Evolutionary conservation across 305 asterid species (phyloP).

Genomic region (Stenogyne calaminthoides): DNA sequence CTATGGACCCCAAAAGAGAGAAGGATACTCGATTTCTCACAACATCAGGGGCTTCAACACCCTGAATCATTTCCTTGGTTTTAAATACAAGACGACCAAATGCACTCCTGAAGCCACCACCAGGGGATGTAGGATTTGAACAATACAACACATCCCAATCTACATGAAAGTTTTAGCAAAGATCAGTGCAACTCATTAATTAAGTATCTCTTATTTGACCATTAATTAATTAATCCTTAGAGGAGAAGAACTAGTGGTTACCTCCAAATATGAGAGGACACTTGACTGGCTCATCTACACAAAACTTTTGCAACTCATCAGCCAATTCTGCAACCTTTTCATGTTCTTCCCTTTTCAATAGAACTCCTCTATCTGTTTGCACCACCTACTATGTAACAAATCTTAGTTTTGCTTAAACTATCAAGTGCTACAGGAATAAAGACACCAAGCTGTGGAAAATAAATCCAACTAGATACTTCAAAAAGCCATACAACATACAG

Average conservation of each 20-base stretch:
- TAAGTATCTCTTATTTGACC: not conserved
- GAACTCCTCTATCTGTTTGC: conserved; percentile 82
- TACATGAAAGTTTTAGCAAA: conserved; percentile 28
- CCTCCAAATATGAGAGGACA: conserved; percentile 98
- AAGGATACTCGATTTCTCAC: conserved; percentile 70
- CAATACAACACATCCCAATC: conserved; percentile 95
- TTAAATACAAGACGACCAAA: conserved; percentile 79
- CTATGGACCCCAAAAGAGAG: conserved; percentile 69
- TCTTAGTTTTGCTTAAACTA: conserved; percentile 25
- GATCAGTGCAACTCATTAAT: not conserved
- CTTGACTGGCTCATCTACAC: conserved; percentile 81
- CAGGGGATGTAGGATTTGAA: conserved; percentile 93
- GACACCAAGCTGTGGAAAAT: not conserved
- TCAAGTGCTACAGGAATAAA: not conserved
- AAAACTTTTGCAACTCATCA: conserved; percentile 54
- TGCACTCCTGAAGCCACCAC: conserved; percentile 86
- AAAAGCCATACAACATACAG: not conserved
- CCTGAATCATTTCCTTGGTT: conserved; percentile 88
- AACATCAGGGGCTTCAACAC: conserved; percentile 81
- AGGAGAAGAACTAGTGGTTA: conserved; percentile 29
- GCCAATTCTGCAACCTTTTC: conserved; percentile 71
- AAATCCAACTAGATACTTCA: not conserved
- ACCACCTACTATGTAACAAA: conserved; percentile 47
- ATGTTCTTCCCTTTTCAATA: conserved; percentile 61
- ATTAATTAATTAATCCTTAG: not conserved